Percentiles rank a stretch among this genome's conserved stretches.
Evolutionary conservation across 441 rosid species (phyloP).

Genomic region (Francoa sonchifolia): DNA sequence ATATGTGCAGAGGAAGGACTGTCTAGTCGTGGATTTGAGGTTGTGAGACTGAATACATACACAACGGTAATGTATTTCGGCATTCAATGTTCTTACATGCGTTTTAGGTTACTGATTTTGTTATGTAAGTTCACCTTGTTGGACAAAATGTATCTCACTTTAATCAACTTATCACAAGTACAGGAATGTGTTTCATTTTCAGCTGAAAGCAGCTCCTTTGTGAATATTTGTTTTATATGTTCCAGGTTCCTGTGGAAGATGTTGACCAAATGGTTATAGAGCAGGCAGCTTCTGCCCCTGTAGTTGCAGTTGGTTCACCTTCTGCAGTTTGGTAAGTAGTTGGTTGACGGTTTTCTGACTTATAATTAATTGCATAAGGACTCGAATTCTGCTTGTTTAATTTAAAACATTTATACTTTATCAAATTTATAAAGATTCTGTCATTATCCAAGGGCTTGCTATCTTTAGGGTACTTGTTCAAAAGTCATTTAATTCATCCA

Average conservation of each 20-base stretch:
- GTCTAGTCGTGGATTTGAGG: slow-evolving; percentile 80
- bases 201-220: too few relatives aligned
- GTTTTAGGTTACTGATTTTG: neutral
- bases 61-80: slow-evolving; percentile 55
- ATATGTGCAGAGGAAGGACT: slow-evolving; percentile 65
- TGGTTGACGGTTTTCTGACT: slow-evolving; percentile 4
- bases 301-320: slow-evolving; percentile 87
- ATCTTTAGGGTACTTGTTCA: neutral
- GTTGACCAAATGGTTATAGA: slow-evolving; percentile 47
- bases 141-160: too few relatives aligned
- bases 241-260: slow-evolving; percentile 57
- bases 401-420: too few relatives aligned
- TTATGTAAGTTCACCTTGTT: neutral
- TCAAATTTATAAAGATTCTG: too few relatives aligned
- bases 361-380: too few relatives aligned
- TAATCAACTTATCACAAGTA: too few relatives aligned
- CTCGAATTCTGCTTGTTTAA: too few relatives aligned
- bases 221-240: too few relatives aligned
- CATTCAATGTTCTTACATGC: neutral
- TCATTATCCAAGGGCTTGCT: neutral
- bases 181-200: too few relatives aligned
- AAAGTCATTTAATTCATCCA: neutral
- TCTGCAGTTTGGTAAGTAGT: slow-evolving; percentile 56
- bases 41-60: slow-evolving; percentile 78
- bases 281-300: slow-evolving; percentile 63